These are phyloP conservation scores for Rhododendron vialii DNA, from an alignment of 148 eudicot genomes.

Conservation along the genomic window DNA sequence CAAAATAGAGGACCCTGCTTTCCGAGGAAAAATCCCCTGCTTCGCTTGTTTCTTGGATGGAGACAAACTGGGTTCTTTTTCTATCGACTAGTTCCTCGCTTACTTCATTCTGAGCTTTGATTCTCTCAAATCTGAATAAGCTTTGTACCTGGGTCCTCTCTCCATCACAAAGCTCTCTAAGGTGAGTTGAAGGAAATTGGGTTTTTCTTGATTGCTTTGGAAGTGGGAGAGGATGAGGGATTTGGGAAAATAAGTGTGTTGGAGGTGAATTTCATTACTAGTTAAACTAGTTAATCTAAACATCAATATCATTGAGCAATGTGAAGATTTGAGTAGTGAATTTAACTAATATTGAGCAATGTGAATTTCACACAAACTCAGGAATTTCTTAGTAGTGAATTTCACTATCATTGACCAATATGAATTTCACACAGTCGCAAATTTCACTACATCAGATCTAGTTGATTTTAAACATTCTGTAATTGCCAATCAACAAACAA, in stretches of 20 bases:
- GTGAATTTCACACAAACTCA: no score
- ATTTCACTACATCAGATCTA: no score
- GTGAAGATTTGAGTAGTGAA: no score
- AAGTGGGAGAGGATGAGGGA: constrained; percentile 33
- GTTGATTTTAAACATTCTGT: no score
- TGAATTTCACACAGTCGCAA: no score
- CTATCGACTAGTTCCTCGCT: constrained; percentile 1
- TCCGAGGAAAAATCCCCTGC: constrained; percentile 28
- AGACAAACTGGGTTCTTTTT: constrained; percentile 21
- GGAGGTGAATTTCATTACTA: no score
- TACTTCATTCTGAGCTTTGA: constrained; percentile 42
- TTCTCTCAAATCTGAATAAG: constrained; percentile 67
- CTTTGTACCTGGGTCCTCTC: constrained; percentile 71
- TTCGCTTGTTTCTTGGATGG: constrained; percentile 61
- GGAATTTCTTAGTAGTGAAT: no score
- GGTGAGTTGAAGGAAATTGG: constrained; percentile 19
- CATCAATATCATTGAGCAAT: no score
- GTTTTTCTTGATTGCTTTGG: constrained; percentile 11
- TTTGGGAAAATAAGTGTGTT: constrained; percentile 9
- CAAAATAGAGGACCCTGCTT: constrained; percentile 39
- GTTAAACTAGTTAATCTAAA: no score
- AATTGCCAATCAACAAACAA: no score
- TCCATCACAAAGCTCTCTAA: constrained; percentile 38
- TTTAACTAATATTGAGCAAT: no score
- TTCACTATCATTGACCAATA: no score